Base-by-base conservation (phyloP, 441 rosid species). In the Adansonia madagascariensis region DNA sequence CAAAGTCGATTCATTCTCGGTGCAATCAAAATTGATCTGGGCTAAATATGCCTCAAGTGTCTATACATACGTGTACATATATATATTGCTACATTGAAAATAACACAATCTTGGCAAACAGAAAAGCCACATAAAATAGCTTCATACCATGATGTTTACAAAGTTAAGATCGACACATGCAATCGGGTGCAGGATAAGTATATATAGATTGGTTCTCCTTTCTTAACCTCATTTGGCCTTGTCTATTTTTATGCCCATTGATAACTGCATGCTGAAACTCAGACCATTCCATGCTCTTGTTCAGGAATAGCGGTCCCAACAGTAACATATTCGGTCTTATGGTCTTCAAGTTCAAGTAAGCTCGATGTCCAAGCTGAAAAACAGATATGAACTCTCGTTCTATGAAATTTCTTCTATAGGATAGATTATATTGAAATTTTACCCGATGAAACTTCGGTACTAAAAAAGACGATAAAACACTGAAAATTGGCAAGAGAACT, bases 101-200 rank as follows among this genome's bases (percentile, higher is more conserved):
- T 64, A 43, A 39, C 12, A 66, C 3, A 22, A 66, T 18, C 49
- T 9, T 44, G 71, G 53, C 27, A 66, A 44, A 66, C 71, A 44
- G 6, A 41, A 65, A 9, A 35, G 9, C 3, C 12, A 61, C 43
- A 27, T 62, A 35, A 63, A 43, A 43, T 11, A 67, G 71, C 53
- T 67, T 11, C 31, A 10, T 1, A 18, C 22, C 55, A 46, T 18
- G n/a, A 67, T 46, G 22, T 49, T 46, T 50, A 73, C 55, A 17
- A 27, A 72, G 31, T 77, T 77, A 80, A 66, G 79, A 72, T 73
- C 76, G 84, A 77, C 95, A 89, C 95, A 88, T 87, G 75, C 95
- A 89, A 80, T 89, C 86, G 14, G 91, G 91, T 77, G 89, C 88
- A 18, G 95, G 95, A 82, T 89, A 89, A 20, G 93, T 91, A 75